Conservation (phyloP, 2,329 filamentous ascomycete genomes). For the Hymenoscyphus occultus region DNA sequence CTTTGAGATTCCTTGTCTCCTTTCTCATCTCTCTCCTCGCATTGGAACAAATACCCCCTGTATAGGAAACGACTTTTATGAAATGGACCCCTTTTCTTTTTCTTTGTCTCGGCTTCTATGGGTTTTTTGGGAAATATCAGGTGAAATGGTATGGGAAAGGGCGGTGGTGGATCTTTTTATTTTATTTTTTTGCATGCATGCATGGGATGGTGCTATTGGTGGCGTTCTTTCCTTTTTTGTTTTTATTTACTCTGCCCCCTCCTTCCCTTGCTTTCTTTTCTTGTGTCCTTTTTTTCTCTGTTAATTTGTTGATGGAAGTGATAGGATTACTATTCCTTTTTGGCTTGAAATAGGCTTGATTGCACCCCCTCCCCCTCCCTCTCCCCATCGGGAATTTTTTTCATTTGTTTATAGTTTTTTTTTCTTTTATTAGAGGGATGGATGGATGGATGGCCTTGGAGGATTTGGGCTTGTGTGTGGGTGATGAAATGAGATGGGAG, state of each 20-base stretch:
- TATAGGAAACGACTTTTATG: constrained; percentile 23
- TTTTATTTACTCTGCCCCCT: neutral
- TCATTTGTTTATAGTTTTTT: neutral
- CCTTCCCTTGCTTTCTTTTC: neutral
- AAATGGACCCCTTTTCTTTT: constrained; percentile 7
- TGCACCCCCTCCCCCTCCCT: neutral
- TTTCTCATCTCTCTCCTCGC: neutral
- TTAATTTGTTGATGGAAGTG: neutral
- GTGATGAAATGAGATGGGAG: too few species aligned
- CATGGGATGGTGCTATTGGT: constrained; percentile 4
- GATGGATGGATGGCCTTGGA: neutral
- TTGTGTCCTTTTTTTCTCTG: neutral
- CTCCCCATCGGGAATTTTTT: neutral
- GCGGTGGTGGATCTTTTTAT: neutral
- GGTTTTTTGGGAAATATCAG: constrained; percentile 14
- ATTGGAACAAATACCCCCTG: constrained; percentile 15
- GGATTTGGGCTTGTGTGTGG: neutral
- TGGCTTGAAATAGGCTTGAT: constrained; percentile 3
- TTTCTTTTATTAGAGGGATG: too few species aligned
- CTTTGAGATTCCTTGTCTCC: constrained; percentile 1
- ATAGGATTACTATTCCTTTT: neutral
- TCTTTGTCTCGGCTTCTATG: too few species aligned
- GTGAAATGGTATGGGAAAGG: neutral
- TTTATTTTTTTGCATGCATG: constrained; percentile 20
- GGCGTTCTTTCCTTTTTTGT: neutral